These are phyloP conservation scores for Skeletonema tropicum DNA, from an alignment of 108 stramenopile species.

Conservation along the genomic window DNA sequence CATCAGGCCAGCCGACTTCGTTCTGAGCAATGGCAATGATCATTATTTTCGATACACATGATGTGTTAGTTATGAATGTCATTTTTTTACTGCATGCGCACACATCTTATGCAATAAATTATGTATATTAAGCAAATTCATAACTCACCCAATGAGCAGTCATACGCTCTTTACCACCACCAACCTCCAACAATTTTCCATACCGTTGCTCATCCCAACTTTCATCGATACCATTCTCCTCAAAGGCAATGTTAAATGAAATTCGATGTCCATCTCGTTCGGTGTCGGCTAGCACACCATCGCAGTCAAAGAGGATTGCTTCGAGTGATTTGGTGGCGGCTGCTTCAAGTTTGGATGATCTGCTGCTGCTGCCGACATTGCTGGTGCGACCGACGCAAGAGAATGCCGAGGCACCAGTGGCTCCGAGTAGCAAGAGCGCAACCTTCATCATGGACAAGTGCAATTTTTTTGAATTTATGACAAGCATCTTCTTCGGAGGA, in stretches of 20 bases:
- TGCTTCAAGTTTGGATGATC: background rate
- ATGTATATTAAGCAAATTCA: no score
- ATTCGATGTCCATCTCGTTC: constrained; percentile 92
- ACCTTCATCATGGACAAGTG: background rate
- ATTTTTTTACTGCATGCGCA: no score
- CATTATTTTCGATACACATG: no score
- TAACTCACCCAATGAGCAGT: constrained; percentile 81
- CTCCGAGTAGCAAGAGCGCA: constrained; percentile 2
- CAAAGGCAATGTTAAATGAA: constrained; percentile 90
- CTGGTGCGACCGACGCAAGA: background rate
- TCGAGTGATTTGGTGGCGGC: constrained; percentile 38
- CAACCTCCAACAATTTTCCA: constrained; percentile 83
- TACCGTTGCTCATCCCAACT: constrained; percentile 89
- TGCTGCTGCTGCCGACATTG: background rate
- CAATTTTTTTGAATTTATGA: background rate
- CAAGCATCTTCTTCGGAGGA: no score
- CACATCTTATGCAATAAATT: background rate
- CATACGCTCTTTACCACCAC: constrained; percentile 97
- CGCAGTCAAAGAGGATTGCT: constrained; percentile 90
- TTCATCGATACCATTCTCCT: constrained; percentile 68
- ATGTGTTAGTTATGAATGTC: background rate
- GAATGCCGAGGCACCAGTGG: constrained; percentile 7
- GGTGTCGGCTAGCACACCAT: constrained; percentile 95
- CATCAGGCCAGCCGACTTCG: constrained; percentile 84
- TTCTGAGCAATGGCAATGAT: constrained; percentile 21